Percentiles rank a stretch among this genome's conserved stretches.
phyloP scores from a whole-genome alignment of 139 green algal species.

The Eudorina sp. region DNA sequence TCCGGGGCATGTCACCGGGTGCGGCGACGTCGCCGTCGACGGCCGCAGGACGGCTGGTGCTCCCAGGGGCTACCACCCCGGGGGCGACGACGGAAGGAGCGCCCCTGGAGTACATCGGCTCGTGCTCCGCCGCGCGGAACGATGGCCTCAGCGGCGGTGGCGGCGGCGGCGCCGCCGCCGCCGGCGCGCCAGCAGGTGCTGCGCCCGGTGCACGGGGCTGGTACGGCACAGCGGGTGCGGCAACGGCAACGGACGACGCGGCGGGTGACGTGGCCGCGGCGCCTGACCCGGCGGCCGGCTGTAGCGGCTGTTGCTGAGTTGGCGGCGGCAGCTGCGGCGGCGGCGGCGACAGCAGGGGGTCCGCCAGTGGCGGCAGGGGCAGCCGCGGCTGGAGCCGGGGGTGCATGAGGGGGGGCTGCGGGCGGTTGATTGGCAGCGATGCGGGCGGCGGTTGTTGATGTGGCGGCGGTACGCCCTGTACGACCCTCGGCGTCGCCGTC shows the following conservation, averaged over 20 bases:
- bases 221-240: too few species aligned
- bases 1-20: too few species aligned
- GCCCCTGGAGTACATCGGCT: too few species aligned
- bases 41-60: neutral
- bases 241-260: too few species aligned
- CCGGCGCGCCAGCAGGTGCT: neutral
- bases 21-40: neutral
- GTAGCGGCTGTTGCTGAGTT: neutral
- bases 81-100: too few species aligned
- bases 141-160: neutral
- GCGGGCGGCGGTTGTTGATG: neutral
- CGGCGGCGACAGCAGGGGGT: neutral
- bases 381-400: neutral
- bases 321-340: neutral
- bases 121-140: too few species aligned
- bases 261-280: too few species aligned
- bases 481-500: neutral
- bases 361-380: slow-evolving; percentile 3
- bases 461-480: neutral
- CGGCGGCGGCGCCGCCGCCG: neutral
- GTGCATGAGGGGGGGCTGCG: neutral
- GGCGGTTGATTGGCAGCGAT: neutral
- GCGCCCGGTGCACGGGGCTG: too few species aligned
- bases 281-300: too few species aligned
- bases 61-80: too few species aligned